Evolutionary conservation across 805 yeast genomes (phyloP).

Genomic region (Suhomyces xylopsoci): DNA sequence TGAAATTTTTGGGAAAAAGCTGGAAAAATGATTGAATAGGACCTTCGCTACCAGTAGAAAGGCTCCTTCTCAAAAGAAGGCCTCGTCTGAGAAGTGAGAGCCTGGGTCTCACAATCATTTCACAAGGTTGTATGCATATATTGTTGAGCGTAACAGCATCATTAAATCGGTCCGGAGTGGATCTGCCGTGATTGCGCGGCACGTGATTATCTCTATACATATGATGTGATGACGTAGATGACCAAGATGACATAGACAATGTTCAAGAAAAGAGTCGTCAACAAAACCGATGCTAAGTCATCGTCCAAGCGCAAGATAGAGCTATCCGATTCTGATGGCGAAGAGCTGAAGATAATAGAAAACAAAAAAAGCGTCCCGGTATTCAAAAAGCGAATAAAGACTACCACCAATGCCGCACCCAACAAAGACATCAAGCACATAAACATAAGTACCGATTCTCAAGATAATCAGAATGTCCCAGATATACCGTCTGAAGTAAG

Average conservation of each 20-base stretch:
- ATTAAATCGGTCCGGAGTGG: slow-evolving; percentile 1
- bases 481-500: not conserved
- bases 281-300: slow-evolving; percentile 1
- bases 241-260: not conserved
- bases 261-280: slow-evolving; percentile 12
- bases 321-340: slow-evolving; percentile 1
- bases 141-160: not conserved
- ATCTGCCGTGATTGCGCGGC: not conserved
- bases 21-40: slow-evolving; percentile 42
- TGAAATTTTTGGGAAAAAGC: slow-evolving; percentile 75
- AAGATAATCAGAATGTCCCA: not conserved
- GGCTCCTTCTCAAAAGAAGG: not conserved
- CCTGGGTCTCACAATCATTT: not conserved
- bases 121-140: not conserved
- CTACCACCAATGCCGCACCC: not conserved
- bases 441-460: not conserved
- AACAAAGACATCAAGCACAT: slow-evolving; percentile 3
- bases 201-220: not conserved
- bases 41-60: not conserved
- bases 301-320: slow-evolving; percentile 7
- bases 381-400: slow-evolving; percentile 6
- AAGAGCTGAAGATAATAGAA: not conserved
- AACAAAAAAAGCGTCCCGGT: not conserved
- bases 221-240: not conserved
- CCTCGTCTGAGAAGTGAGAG: not conserved